A percentile compares a stretch with the other conserved stretches of the same genome.
Conservation (phyloP, 768 basidiomycete genomes). For the Clavulina sp. region DNA sequence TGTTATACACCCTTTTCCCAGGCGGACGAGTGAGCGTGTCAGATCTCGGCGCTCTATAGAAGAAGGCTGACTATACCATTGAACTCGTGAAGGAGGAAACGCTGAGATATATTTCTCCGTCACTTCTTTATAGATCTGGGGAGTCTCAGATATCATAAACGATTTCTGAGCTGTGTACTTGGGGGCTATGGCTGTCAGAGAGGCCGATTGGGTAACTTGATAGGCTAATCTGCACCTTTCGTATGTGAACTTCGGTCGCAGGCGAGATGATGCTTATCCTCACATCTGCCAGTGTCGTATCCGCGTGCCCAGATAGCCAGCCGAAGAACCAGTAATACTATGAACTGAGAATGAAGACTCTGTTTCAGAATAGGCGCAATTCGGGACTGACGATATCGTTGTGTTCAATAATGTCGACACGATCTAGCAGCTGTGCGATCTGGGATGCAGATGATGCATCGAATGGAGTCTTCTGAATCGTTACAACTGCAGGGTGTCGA, state of each 20-base stretch:
- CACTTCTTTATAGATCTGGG: constrained; percentile 48
- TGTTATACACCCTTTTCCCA: constrained; percentile 58
- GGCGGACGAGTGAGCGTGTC: background rate
- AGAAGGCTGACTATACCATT: constrained; percentile 38
- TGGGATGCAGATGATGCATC: constrained; percentile 23
- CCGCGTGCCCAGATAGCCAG: constrained; percentile 33
- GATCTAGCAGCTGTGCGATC: constrained; percentile 21
- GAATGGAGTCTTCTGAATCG: constrained; percentile 60
- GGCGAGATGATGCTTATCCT: constrained; percentile 77
- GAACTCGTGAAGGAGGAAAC: constrained; percentile 57
- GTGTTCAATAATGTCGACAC: constrained; percentile 31
- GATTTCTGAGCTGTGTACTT: constrained; percentile 64
- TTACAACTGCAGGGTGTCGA: constrained; percentile 25
- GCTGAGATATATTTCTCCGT: constrained; percentile 65
- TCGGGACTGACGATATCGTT: constrained; percentile 46
- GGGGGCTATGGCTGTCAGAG: background rate
- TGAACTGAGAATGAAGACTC: constrained; percentile 8
- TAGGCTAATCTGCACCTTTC: constrained; percentile 34
- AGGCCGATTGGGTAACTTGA: background rate
- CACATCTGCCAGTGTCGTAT: constrained; percentile 36
- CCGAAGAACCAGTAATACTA: constrained; percentile 74
- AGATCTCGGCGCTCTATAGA: background rate
- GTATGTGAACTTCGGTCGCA: constrained; percentile 77
- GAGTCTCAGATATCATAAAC: constrained; percentile 68
- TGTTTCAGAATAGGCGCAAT: background rate